These are phyloP conservation scores for Discostella stelligeroides DNA, from an alignment of 108 stramenopile genomes.

Conservation along the genomic window DNA sequence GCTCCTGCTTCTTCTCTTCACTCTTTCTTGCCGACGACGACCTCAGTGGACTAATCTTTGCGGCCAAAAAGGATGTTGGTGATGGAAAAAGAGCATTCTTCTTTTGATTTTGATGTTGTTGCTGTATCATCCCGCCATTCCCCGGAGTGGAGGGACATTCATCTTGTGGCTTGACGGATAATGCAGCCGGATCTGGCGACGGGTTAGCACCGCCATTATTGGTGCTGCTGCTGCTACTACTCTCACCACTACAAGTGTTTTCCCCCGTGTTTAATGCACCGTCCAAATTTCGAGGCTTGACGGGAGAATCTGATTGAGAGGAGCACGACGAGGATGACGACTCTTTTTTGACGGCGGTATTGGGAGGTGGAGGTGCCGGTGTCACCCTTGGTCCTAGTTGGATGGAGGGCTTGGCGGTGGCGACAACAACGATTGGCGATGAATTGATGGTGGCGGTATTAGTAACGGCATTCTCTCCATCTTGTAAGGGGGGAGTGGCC, in stretches of 20 bases:
- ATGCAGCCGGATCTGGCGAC: too few relatives aligned
- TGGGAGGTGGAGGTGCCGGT: constrained; percentile 16
- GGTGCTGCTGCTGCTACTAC: constrained; percentile 5
- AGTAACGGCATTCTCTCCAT: background rate
- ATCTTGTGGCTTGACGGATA: background rate
- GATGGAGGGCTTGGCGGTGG: constrained; percentile 1
- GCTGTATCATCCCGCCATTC: background rate
- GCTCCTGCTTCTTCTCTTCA: constrained; percentile 10
- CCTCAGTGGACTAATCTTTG: constrained; percentile 45
- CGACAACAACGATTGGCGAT: background rate
- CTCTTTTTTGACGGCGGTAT: constrained; percentile 4
- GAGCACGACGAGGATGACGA: background rate
- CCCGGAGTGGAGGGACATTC: constrained; percentile 14
- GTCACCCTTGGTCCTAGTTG: constrained; percentile 27
- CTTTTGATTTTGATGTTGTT: background rate
- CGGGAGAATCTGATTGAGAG: constrained; percentile 8
- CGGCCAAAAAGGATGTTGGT: constrained; percentile 44
- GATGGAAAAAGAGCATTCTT: constrained; percentile 19
- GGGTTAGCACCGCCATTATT: background rate
- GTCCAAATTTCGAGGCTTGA: constrained; percentile 34
- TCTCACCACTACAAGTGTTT: too few relatives aligned
- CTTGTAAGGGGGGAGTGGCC: too few relatives aligned
- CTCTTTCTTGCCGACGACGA: constrained; percentile 29
- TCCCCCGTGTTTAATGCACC: constrained; percentile 19
- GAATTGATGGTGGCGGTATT: background rate